phyloP scores from a whole-genome alignment of 228 moss, liverwort and hornwort genomes.

The Sphagnum magellanicum region DNA sequence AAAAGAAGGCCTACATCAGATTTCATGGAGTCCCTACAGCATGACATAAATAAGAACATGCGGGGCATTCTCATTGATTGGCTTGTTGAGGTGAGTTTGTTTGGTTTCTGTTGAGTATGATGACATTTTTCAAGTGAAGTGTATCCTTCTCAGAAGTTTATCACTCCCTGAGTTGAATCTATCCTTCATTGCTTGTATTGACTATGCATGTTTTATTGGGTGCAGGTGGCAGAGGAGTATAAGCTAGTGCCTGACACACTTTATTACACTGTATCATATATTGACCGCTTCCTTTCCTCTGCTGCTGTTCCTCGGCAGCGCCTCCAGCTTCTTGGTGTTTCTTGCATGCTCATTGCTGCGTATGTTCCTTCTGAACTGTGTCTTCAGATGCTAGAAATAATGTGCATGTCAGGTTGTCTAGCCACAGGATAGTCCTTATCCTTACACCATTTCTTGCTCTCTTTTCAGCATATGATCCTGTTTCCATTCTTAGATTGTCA shows the following conservation, averaged over 20 bases:
- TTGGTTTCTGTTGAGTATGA: background rate
- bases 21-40: constrained; percentile 63
- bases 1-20: constrained; percentile 46
- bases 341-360: constrained; percentile 70
- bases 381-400: background rate
- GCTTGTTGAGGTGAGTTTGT: constrained; percentile 41
- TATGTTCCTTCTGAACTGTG: constrained; percentile 11
- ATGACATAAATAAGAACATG: constrained; percentile 56
- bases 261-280: constrained; percentile 47
- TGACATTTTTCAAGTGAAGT: background rate
- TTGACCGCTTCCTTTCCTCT: constrained; percentile 55
- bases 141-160: background rate
- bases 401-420: no score
- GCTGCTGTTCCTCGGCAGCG: constrained; percentile 42
- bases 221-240: constrained; percentile 63
- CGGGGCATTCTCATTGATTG: constrained; percentile 61
- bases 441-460: no score
- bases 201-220: no score
- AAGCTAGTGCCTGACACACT: constrained; percentile 57
- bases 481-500: no score
- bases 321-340: constrained; percentile 52
- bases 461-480: no score
- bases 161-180: no score
- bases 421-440: no score
- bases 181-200: no score